A percentile compares a stretch with the other conserved stretches of the same genome.
Conservation (phyloP, 164 flowering plant genomes). For the Aristolochia californica region DNA sequence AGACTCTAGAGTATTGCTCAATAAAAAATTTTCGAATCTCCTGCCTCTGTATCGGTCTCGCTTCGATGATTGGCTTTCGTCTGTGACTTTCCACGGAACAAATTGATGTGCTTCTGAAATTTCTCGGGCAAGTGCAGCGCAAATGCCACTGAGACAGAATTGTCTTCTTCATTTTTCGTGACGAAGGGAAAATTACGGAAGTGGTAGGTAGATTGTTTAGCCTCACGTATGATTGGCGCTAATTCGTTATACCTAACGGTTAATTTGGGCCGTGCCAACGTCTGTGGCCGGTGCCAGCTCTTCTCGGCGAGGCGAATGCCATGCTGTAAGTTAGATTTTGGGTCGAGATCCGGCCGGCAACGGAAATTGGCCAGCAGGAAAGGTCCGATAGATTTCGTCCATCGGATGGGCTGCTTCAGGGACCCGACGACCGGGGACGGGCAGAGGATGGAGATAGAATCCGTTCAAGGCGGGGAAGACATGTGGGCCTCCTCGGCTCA, state of each 20-base stretch:
- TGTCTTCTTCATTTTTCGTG: neutral
- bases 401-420: constrained; percentile 29
- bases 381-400: constrained; percentile 15
- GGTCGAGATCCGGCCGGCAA: neutral
- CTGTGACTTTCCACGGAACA: no score
- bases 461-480: constrained; percentile 40
- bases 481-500: constrained; percentile 20
- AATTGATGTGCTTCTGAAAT: no score
- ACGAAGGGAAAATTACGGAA: no score
- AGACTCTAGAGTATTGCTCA: no score
- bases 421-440: constrained; percentile 17
- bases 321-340: constrained; percentile 4
- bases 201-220: no score
- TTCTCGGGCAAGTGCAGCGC: no score
- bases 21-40: no score
- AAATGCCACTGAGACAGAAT: no score
- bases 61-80: no score
- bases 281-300: neutral
- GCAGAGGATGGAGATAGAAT: constrained; percentile 27
- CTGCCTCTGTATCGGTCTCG: no score
- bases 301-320: constrained; percentile 1
- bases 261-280: constrained; percentile 7
- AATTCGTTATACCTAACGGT: constrained; percentile 9
- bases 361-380: constrained; percentile 5
- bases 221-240: constrained; percentile 38